Conservation (phyloP, 192 early-diverging fungal species). For the Oehlia diaphana region DNA sequence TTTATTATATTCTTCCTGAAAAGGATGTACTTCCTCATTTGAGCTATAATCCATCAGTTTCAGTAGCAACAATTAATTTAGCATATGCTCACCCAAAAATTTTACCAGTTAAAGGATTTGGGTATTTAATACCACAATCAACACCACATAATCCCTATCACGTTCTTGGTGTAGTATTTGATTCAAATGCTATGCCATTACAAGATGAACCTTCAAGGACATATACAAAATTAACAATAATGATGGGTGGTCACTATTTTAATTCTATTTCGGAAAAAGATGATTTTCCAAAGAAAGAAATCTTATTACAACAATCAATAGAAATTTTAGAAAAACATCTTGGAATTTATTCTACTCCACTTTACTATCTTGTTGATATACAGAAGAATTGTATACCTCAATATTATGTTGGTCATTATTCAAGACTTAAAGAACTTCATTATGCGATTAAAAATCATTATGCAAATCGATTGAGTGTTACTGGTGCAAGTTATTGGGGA, state of each 20-base stretch:
- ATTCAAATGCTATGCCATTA: conserved; percentile 73
- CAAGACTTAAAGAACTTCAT: conserved; percentile 66
- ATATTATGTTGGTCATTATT: conserved; percentile 80
- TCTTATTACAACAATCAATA: conserved; percentile 48
- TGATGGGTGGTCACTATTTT: conserved; percentile 89
- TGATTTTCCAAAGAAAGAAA: conserved; percentile 33
- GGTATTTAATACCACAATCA: conserved; percentile 80
- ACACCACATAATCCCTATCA: conserved; percentile 50
- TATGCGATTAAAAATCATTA: conserved; percentile 47
- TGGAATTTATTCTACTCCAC: conserved; percentile 50
- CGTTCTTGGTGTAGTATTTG: conserved; percentile 81
- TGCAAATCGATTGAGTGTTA: conserved; percentile 63
- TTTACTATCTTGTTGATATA: conserved; percentile 55
- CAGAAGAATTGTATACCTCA: conserved; percentile 84
- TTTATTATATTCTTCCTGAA: conserved; percentile 52
- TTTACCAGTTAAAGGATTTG: conserved; percentile 80
- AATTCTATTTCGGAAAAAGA: conserved; percentile 26
- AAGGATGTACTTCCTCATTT: conserved; percentile 45
- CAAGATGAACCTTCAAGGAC: conserved; percentile 53
- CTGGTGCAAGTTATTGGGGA: conserved; percentile 81
- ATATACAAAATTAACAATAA: conserved; percentile 70
- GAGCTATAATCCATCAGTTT: conserved; percentile 62
- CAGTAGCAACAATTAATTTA: conserved; percentile 86
- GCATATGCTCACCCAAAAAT: conserved; percentile 54
- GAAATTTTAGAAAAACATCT: conserved; percentile 61